Base-by-base conservation (phyloP, 352 stramenopile species). In the Phytophthora tentaculata region DNA sequence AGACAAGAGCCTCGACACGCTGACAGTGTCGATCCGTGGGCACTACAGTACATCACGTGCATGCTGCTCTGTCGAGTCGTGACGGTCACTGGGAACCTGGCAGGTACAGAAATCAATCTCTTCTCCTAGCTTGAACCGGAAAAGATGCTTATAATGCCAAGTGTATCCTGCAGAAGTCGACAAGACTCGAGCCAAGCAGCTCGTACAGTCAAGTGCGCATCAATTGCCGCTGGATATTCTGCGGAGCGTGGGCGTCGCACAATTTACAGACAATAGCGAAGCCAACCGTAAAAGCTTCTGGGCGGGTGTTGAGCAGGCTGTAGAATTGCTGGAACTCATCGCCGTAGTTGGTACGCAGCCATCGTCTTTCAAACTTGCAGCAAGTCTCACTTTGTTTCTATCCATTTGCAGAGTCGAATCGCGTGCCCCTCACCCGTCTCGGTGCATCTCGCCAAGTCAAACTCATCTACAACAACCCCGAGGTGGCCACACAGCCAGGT, bases 381-480 rank as follows among this genome's bases (percentile, higher is more conserved):
- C n/a, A 56, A 20, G 17, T 39, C 19, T 56, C 22, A 51, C n/a
- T 16, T 10, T 41, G 5, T 39, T 22, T 24, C 32, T 8, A 12
- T 22, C 35, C 14, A 1, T 24, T 29, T 51, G 22, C 64, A 90
- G 80, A 88, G 20, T 29, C 53, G 12, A 83, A 91, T 49, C 76
- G 77, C 24, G 77, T 83, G 44, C 77, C 81, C 1, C 59, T 91
- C 47, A 89, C 77, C 8, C 79, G 83, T 2, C 65, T 89, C 14
- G 83, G 83, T 5, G 83, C 78, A 6, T 83, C 78, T 22, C 69
- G 83, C 12, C 71, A 82, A 26, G 58, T 87, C 24, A 88, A 86
- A 64, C 73, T 86, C 53, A 62, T 90, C 39, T 89, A 88, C 72
- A 89, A 89, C 69, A 79, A 65, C 52, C 51, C 63, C 8, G 66